Percentiles rank a stretch among this genome's conserved stretches.
phyloP scores from a whole-genome alignment of 768 basidiomycete genomes.

The Pleurotus platypus region DNA sequence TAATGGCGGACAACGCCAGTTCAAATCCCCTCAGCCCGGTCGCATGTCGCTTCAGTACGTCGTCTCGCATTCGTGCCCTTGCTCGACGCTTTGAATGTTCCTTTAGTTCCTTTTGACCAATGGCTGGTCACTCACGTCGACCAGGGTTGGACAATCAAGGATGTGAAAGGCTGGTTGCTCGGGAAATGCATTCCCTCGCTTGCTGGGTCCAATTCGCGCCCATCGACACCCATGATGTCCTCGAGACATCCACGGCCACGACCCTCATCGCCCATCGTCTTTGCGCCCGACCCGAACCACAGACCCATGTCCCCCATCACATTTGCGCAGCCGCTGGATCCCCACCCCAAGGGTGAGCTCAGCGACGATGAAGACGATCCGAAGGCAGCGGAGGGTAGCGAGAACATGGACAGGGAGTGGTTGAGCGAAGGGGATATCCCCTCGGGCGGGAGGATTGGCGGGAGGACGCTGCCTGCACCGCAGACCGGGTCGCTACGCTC shows the following conservation, averaged over 20 bases:
- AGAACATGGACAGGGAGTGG: conserved; percentile 21
- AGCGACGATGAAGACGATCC: conserved; percentile 7
- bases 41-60: conserved; percentile 56
- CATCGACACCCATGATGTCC: conserved; percentile 3
- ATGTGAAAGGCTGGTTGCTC: conserved; percentile 63
- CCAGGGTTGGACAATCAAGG: conserved; percentile 53
- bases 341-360: background rate
- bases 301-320: conserved; percentile 41
- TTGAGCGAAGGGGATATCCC: conserved; percentile 5
- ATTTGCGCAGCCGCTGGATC: conserved; percentile 24
- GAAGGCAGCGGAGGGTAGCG: background rate
- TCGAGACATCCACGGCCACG: conserved; percentile 23
- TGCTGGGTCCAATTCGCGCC: background rate
- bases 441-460: conserved; percentile 24
- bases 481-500: background rate
- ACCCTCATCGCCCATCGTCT: conserved; percentile 66
- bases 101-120: conserved; percentile 65
- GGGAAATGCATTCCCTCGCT: conserved; percentile 46
- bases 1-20: conserved; percentile 11
- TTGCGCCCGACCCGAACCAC: conserved; percentile 44
- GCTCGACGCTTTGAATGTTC: background rate
- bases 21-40: conserved; percentile 31
- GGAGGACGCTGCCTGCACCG: conserved; percentile 14
- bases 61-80: background rate
- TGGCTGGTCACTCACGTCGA: conserved; percentile 74